phyloP scores from a whole-genome alignment of 2,329 filamentous ascomycete genomes.

The Chalaropsis thielavioides region DNA sequence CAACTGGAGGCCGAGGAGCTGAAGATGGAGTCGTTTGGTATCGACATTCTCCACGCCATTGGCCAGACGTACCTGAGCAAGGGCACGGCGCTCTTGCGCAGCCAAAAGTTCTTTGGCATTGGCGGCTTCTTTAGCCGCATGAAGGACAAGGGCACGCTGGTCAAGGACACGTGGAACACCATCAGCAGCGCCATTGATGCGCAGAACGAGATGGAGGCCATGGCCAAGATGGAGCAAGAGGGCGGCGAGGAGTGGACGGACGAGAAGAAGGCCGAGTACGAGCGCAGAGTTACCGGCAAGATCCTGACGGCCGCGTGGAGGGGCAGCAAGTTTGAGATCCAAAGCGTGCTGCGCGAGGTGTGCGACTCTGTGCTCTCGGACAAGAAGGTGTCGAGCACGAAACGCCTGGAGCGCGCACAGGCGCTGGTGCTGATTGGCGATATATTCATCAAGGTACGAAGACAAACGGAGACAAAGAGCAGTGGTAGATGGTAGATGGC shows the following conservation, averaged over 20 bases:
- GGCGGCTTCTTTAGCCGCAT: conserved; percentile 86
- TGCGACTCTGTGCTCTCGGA: conserved; percentile 76
- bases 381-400: conserved; percentile 63
- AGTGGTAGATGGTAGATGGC: no score
- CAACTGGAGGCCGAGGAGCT: conserved; percentile 89
- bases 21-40: conserved; percentile 97
- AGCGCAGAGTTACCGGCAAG: conserved; percentile 91
- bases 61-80: conserved; percentile 83
- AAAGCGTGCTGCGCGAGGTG: conserved; percentile 85
- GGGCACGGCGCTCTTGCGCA: conserved; percentile 74
- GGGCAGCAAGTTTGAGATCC: conserved; percentile 94
- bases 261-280: conserved; percentile 89
- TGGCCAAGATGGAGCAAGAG: conserved; percentile 88
- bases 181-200: conserved; percentile 93
- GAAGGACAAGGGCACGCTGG: conserved; percentile 90
- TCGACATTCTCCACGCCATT: conserved; percentile 92
- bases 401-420: conserved; percentile 81
- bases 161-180: conserved; percentile 98
- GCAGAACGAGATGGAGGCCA: conserved; percentile 97
- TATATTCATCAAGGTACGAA: conserved; percentile 66
- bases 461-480: not conserved
- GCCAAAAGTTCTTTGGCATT: conserved; percentile 92
- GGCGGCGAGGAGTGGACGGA: conserved; percentile 98
- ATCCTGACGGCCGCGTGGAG: conserved; percentile 94
- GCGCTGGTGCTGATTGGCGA: conserved; percentile 80